Conservation (phyloP, 768 basidiomycete genomes). For the Collybiopsis luxurians region DNA sequence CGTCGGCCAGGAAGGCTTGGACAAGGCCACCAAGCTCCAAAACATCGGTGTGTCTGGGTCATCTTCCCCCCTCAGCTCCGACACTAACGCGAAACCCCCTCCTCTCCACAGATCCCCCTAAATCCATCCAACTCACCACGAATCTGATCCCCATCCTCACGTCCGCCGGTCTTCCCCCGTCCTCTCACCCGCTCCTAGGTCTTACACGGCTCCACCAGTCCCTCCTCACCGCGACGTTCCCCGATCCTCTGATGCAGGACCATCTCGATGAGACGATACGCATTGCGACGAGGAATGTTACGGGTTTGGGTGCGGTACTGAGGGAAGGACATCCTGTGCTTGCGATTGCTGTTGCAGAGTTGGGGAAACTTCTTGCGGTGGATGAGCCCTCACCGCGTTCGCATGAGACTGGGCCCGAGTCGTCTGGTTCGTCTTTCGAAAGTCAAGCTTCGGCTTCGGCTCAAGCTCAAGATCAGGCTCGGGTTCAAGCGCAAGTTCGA, state of each 20-base stretch:
- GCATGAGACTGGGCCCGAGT: constrained; percentile 10
- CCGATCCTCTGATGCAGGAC: constrained; percentile 39
- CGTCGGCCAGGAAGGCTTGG: constrained; percentile 70
- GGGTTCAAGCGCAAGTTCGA: too few species aligned
- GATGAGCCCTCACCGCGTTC: constrained; percentile 59
- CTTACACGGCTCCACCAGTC: constrained; percentile 69
- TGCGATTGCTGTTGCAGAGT: constrained; percentile 71
- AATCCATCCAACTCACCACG: constrained; percentile 57
- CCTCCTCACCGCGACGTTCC: constrained; percentile 56
- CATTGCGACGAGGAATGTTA: constrained; percentile 48
- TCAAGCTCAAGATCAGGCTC: too few species aligned
- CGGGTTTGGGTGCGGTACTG: constrained; percentile 55
- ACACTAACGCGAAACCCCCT: not conserved
- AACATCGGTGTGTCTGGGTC: constrained; percentile 42
- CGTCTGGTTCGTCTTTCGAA: too few species aligned
- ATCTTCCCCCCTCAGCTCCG: not conserved
- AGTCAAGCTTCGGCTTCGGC: too few species aligned
- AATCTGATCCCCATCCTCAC: constrained; percentile 65
- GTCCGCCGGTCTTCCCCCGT: constrained; percentile 56
- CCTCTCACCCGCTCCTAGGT: constrained; percentile 76
- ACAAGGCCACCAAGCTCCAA: constrained; percentile 67
- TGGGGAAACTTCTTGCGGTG: constrained; percentile 78
- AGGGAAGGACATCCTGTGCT: constrained; percentile 72
- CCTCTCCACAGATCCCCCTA: constrained; percentile 45
- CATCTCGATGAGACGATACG: constrained; percentile 63